Evolutionary conservation across 495 filamentous ascomycete genomes (phyloP).

Genomic region (Neurospora tetrasperma): DNA sequence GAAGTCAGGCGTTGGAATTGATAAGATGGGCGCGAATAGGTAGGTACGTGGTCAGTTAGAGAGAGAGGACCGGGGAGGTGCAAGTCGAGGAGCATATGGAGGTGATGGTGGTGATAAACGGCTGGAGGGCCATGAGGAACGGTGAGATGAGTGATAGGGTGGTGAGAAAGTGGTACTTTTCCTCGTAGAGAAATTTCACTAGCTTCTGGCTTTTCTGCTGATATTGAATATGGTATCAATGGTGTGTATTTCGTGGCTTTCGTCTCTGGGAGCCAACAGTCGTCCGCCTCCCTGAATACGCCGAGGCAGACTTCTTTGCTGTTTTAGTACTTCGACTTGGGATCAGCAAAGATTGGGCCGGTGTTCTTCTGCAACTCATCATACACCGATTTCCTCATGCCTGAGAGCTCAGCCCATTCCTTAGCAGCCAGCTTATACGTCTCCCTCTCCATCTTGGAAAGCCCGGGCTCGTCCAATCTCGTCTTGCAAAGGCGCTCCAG

Average conservation of each 20-base stretch:
- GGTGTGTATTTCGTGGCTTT: neutral
- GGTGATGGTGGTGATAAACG: neutral
- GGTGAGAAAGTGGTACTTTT: neutral
- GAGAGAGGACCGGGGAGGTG: neutral
- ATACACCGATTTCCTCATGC: neutral
- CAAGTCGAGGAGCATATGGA: neutral
- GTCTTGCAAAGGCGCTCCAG: neutral
- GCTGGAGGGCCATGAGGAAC: neutral
- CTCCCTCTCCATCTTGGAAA: neutral
- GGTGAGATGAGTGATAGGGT: neutral
- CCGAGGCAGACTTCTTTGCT: neutral
- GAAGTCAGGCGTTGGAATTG: neutral
- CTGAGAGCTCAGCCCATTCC: neutral
- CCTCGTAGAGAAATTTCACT: neutral
- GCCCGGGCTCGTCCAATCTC: neutral
- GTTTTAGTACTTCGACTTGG: neutral
- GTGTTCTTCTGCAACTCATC: neutral
- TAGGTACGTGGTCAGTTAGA: neutral
- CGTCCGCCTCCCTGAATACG: neutral
- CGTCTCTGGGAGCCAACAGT: neutral
- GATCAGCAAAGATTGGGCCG: slow-evolving; percentile 2
- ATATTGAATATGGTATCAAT: neutral
- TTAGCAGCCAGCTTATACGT: neutral
- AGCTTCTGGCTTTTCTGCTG: neutral
- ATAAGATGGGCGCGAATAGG: neutral